Conservation (phyloP, 208 protist species). For the Trypanosoma boissoni region DNA sequence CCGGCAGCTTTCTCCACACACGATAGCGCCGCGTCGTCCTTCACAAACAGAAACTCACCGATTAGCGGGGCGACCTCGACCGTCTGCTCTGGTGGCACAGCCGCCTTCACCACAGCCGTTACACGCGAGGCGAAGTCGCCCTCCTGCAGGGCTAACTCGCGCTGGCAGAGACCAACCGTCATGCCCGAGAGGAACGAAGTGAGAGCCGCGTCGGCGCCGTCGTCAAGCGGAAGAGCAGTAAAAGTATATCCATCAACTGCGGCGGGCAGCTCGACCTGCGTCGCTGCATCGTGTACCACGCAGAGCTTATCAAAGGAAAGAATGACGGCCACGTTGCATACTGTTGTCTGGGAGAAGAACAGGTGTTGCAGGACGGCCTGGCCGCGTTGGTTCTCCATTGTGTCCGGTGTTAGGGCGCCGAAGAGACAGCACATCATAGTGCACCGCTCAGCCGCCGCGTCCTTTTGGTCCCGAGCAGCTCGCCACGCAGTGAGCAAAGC, state of each 20-base stretch:
- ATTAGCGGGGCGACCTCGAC: slow-evolving; percentile 61
- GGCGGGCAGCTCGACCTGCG: slow-evolving; percentile 22
- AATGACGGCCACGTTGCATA: slow-evolving; percentile 51
- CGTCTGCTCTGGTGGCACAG: slow-evolving; percentile 29
- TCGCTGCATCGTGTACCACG: slow-evolving; percentile 37
- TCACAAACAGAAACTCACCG: slow-evolving; percentile 80
- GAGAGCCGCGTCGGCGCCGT: slow-evolving; percentile 11
- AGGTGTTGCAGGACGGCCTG: slow-evolving; percentile 80
- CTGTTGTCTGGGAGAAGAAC: slow-evolving; percentile 38
- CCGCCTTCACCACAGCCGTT: slow-evolving; percentile 25
- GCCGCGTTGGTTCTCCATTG: slow-evolving; percentile 80
- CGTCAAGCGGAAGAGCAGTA: slow-evolving; percentile 7
- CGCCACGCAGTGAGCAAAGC: slow-evolving; percentile 45
- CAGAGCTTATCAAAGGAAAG: slow-evolving; percentile 38
- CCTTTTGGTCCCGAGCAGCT: slow-evolving; percentile 16
- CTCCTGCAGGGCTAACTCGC: slow-evolving; percentile 77
- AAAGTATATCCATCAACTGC: slow-evolving; percentile 19
- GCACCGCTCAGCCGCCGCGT: slow-evolving; percentile 29
- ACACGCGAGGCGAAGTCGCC: slow-evolving; percentile 54
- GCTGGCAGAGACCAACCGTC: slow-evolving; percentile 50
- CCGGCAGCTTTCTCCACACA: slow-evolving; percentile 71
- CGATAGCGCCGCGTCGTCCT: slow-evolving; percentile 65
- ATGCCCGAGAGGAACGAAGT: slow-evolving; percentile 29
- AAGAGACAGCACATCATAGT: slow-evolving; percentile 54
- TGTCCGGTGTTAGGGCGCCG: slow-evolving; percentile 56